phyloP scores from a whole-genome alignment of 768 basidiomycete species.

The Phanerodontia chrysosporium region DNA sequence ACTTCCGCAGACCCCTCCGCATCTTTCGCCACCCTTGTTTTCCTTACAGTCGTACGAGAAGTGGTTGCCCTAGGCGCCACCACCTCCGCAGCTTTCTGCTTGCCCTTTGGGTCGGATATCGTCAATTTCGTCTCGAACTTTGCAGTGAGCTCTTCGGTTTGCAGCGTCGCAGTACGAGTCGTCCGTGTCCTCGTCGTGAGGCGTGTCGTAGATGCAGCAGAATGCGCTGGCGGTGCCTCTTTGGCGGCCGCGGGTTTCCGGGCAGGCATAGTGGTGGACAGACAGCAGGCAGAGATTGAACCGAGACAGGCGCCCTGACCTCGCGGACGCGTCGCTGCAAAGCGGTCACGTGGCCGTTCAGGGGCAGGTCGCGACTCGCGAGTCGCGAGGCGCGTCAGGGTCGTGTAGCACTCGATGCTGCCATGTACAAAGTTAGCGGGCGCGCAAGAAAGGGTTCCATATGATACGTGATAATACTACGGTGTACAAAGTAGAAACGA shows the following conservation, averaged over 20 bases:
- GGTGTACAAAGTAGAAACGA: too few species aligned
- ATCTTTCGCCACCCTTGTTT: slow-evolving; percentile 1
- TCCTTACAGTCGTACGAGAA: background rate
- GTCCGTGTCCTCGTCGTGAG: background rate
- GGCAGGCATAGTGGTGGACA: background rate
- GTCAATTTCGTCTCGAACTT: slow-evolving; percentile 21
- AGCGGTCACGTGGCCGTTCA: background rate
- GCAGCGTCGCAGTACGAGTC: background rate
- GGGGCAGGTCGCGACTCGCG: too few species aligned
- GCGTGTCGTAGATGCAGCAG: background rate
- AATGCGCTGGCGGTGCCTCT: background rate
- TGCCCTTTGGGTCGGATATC: slow-evolving; percentile 21
- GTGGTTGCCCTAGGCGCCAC: background rate
- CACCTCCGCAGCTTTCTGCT: slow-evolving; percentile 1
- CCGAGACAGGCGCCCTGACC: background rate
- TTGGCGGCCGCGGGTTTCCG: background rate
- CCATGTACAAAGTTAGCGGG: too few species aligned
- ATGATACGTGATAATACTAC: too few species aligned
- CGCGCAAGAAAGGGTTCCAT: too few species aligned
- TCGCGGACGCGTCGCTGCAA: background rate
- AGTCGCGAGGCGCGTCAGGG: too few species aligned
- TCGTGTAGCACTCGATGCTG: too few species aligned
- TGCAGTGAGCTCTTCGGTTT: slow-evolving; percentile 22
- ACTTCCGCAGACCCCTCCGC: background rate
- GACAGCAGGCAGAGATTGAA: background rate